A percentile compares a stretch with the other conserved stretches of the same genome.
These are phyloP conservation scores for Chaetothyriales sp. DNA, from an alignment of 2,329 filamentous ascomycete genomes.

Conservation along the genomic window DNA sequence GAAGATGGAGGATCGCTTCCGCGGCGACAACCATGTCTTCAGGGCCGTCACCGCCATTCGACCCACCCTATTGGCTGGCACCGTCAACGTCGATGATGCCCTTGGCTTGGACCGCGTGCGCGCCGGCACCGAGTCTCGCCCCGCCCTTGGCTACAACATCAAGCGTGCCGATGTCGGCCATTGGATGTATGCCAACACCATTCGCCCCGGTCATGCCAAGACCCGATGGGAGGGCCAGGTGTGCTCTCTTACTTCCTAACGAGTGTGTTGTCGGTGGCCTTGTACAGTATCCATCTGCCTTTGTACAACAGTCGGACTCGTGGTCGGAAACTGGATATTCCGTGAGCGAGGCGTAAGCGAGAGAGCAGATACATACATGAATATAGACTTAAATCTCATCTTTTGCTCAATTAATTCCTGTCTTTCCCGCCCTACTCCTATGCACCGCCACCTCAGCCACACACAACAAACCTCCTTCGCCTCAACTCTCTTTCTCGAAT, in stretches of 20 bases:
- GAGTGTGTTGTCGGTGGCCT: neutral
- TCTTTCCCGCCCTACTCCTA: too few species aligned
- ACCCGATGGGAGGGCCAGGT: conserved; percentile 15
- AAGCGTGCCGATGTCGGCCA: conserved; percentile 24
- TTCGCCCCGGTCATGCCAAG: conserved; percentile 10
- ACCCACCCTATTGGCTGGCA: conserved; percentile 23
- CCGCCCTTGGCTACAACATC: conserved; percentile 24
- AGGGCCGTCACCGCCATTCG: conserved; percentile 21
- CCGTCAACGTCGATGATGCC: conserved; percentile 10
- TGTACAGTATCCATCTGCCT: neutral
- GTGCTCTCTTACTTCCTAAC: conserved; percentile 16
- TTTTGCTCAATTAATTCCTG: too few species aligned
- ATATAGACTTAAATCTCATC: too few species aligned
- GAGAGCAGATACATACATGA: too few species aligned
- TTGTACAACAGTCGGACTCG: too few species aligned
- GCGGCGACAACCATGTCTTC: conserved; percentile 19
- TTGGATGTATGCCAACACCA: conserved; percentile 22
- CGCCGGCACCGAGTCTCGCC: conserved; percentile 19
- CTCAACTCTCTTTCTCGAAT: too few species aligned
- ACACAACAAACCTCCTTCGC: too few species aligned
- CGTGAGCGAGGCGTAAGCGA: too few species aligned
- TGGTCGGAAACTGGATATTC: too few species aligned
- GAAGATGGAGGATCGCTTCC: conserved; percentile 25
- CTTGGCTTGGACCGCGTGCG: conserved; percentile 19
- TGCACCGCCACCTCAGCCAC: too few species aligned